Evolutionary conservation across 2,329 filamentous ascomycete genomes (phyloP), one percentile per base, ranked within the genome.

Genomic region (Sporothrix inflata): DNA sequence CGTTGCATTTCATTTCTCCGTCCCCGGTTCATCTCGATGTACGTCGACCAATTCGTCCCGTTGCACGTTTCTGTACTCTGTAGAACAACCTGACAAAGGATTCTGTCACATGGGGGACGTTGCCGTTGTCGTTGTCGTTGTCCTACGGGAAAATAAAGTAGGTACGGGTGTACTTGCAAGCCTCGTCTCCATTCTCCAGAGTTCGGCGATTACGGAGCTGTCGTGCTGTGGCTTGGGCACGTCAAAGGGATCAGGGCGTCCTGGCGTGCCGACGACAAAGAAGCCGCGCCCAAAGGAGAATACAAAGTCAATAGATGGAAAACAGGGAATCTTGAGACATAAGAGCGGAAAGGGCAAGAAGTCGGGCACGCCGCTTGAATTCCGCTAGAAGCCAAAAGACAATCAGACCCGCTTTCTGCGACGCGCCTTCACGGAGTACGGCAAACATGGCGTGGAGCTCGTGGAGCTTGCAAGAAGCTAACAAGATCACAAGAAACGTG

Each of bases 401-500:
- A 42, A 42, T 42, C 40, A n/a, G 11, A 21, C 21, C 19, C 30
- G 53, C n/a, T 24, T 57, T 34, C 8, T 16, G 42, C 42, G 8
- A 16, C 42, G 42, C 16, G 34, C 34, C 11, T 40, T 40, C 30
- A 61, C 57, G 9, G 34, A 61, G 19, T 42, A 40, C 30, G 30
- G 55, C 55, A 61, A 7, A 8, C 30, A 27, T 19, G 49, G 49
- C 12, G 53, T 57, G 53, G 4, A 57, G 53, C 53, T 30, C 24
- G 53, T 30, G 53, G 47, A 51, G 47, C 45, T 49, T 49, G 45
- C 47, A 51, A 24, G 47, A 57, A 30, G 57, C 9, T 21, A 19
- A 21, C 30, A n/a, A 34, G 60, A 42, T 27, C 60, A 40, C 60
- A 24, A n/a, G n/a, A 42, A 63, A 63, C 34, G 60, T 63, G 60